Percentiles rank a stretch among this genome's conserved stretches.
These are phyloP conservation scores for Haplosporangium sp. DNA, from an alignment of 371 early-diverging fungal species.

Conservation along the genomic window DNA sequence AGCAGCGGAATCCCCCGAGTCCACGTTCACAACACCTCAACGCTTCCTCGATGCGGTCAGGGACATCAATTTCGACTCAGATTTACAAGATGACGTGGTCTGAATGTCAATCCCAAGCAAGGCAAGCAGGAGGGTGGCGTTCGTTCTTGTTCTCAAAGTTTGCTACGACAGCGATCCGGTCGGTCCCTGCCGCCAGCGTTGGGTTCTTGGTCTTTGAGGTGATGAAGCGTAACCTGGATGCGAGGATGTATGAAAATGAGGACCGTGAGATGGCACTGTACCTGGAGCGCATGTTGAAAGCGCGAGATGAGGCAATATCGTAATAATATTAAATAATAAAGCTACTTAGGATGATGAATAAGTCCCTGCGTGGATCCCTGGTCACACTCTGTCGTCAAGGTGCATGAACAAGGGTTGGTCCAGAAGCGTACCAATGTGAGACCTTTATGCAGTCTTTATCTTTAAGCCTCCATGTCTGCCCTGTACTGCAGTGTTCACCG, in stretches of 20 bases:
- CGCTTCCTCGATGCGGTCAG: constrained; percentile 52
- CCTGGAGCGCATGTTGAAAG: constrained; percentile 42
- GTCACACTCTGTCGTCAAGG: too few species aligned
- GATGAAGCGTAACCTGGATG: constrained; percentile 72
- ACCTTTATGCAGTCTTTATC: too few species aligned
- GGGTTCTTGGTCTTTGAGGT: constrained; percentile 82
- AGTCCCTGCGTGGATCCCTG: too few species aligned
- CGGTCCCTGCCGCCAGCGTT: constrained; percentile 78
- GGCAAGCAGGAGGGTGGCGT: constrained; percentile 62
- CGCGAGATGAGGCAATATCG: constrained; percentile 30
- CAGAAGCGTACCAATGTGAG: too few species aligned
- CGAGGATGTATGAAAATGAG: constrained; percentile 35
- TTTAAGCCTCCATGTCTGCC: too few species aligned
- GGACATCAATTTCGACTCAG: constrained; percentile 46
- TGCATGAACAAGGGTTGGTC: too few species aligned
- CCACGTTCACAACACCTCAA: constrained; percentile 40
- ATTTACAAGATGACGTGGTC: constrained; percentile 66
- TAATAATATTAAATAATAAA: too few species aligned
- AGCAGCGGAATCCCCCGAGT: constrained; percentile 36
- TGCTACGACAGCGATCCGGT: constrained; percentile 69
- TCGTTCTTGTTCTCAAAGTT: constrained; percentile 75
- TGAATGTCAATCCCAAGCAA: constrained; percentile 62
- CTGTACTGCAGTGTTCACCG: too few species aligned
- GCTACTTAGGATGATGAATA: too few species aligned
- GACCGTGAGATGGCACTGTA: constrained; percentile 44